Percentiles rank a stretch among this genome's conserved stretches.
Conservation (phyloP, 1,139 yeast genomes). For the Hyphopichia khmerensis region DNA sequence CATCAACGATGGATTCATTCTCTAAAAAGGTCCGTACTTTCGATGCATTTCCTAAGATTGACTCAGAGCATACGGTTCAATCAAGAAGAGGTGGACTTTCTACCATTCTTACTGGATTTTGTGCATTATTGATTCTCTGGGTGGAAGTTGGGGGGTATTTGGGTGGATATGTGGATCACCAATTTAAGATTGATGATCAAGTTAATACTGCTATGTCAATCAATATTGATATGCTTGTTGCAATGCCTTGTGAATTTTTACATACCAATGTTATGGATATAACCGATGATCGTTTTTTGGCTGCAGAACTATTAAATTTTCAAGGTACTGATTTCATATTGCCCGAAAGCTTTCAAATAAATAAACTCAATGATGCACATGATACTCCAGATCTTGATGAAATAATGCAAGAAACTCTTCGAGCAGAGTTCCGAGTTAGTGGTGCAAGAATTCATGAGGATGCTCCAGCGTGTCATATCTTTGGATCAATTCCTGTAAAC, state of each 20-base stretch:
- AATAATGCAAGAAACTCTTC: constrained; percentile 60
- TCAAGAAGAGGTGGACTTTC: constrained; percentile 77
- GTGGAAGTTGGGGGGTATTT: constrained; percentile 83
- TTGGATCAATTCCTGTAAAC: constrained; percentile 83
- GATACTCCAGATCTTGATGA: constrained; percentile 67
- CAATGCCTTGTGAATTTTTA: constrained; percentile 78
- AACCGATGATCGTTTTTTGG: constrained; percentile 75
- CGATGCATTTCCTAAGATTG: constrained; percentile 91
- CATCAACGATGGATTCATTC: constrained; percentile 33
- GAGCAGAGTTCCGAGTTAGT: constrained; percentile 55
- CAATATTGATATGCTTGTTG: constrained; percentile 77
- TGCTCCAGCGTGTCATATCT: constrained; percentile 83
- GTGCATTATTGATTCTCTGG: constrained; percentile 71
- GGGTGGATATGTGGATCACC: constrained; percentile 81
- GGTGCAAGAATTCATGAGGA: constrained; percentile 46
- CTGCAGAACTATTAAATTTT: constrained; percentile 69
- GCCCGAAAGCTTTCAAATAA: constrained; percentile 46
- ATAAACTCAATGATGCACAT: constrained; percentile 47
- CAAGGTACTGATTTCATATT: constrained; percentile 59
- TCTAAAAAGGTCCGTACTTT: constrained; percentile 55
- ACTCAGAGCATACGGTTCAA: constrained; percentile 70
- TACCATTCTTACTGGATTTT: constrained; percentile 61
- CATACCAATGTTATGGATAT: constrained; percentile 77
- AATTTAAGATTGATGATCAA: constrained; percentile 69
- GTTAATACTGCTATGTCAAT: constrained; percentile 61